Conservation (phyloP, 2,329 filamentous ascomycete genomes). For the Chaetomiaceae sp. region DNA sequence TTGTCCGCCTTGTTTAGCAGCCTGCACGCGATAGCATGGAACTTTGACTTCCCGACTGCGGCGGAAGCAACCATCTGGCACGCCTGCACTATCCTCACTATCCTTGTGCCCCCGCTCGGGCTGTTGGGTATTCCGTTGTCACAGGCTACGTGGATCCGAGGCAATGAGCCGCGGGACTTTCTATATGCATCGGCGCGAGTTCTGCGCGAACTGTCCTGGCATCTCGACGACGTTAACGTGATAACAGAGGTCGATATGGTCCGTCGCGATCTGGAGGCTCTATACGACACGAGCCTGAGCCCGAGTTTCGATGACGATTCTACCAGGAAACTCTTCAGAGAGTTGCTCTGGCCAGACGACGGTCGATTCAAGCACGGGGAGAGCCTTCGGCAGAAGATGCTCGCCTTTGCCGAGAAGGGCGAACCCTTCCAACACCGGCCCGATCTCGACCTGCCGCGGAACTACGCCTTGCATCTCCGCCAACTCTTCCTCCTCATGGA, state of each 20-base stretch:
- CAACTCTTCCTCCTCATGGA: slow-evolving; percentile 1
- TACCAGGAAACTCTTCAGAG: not conserved
- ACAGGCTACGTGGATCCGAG: not conserved
- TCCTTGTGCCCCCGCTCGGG: not conserved
- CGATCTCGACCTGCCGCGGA: not conserved
- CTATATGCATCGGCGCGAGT: not conserved
- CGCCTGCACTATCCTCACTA: slow-evolving; percentile 3
- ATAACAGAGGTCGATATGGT: not conserved
- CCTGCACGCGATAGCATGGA: slow-evolving; percentile 1
- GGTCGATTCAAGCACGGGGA: no score
- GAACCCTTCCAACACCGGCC: not conserved
- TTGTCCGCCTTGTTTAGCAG: not conserved
- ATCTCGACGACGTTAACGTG: not conserved
- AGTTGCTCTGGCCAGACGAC: not conserved
- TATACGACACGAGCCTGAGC: no score
- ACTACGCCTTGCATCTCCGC: not conserved
- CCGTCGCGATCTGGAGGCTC: not conserved
- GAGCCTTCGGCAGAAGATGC: not conserved
- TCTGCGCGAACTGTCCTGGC: not conserved
- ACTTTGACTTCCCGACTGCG: slow-evolving; percentile 1
- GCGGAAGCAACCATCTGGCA: slow-evolving; percentile 2
- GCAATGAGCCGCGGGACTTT: not conserved
- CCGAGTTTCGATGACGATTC: no score
- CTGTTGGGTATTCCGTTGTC: slow-evolving; percentile 2
- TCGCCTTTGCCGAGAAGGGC: not conserved